Evolutionary conservation across 202 grass and related monocot genomes (phyloP), one percentile per base, ranked within the genome.

Genomic region (Digitaria exilis): DNA sequence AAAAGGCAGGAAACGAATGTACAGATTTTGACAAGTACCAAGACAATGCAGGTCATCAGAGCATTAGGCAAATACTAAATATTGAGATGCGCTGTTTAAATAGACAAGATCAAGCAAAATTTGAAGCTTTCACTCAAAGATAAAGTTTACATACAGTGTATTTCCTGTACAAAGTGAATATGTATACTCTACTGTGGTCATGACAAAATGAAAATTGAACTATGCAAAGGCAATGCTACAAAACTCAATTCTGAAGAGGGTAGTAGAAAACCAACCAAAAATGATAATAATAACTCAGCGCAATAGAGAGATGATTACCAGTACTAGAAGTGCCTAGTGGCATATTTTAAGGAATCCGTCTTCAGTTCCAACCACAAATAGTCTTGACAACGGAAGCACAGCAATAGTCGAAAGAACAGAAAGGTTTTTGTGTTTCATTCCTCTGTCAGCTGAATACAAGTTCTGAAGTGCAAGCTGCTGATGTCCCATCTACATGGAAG

Each of bases 311-410:
- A 64, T 1, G 9, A 60, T 76, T 80, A 84, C 68, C 78, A 48
- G 66, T 74, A 80, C 24, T 50, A 30, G 76, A 80, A 81, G 60
- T 75, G 75, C 25, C 88, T 98, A 98, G 52, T 90, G 92, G 86
- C 93, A 96, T n/a, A 98, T 87, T 88, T 95, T 98, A 63, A 98
- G 83, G 81, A 93, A 94, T 39, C 96, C 93, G 82, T 98, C 93
- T 82, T 95, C 96, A 25, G 96, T 98, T 79, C 96, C 96, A 82
- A 94, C 91, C 43, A 98, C 57, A 84, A 98, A 94, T 75, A 98
- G 89, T 85, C 91, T 91, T 75, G 96, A 98, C 79, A 89, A 87
- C 34, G 87, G 96, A 88, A 98, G 96, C 82, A 95, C 91, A 44
- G 60, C 79, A 69, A 98, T 95, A 17, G 89, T 81, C 21, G 93